Conservation (phyloP, 768 basidiomycete genomes). For the Filobasidium wieringae region DNA sequence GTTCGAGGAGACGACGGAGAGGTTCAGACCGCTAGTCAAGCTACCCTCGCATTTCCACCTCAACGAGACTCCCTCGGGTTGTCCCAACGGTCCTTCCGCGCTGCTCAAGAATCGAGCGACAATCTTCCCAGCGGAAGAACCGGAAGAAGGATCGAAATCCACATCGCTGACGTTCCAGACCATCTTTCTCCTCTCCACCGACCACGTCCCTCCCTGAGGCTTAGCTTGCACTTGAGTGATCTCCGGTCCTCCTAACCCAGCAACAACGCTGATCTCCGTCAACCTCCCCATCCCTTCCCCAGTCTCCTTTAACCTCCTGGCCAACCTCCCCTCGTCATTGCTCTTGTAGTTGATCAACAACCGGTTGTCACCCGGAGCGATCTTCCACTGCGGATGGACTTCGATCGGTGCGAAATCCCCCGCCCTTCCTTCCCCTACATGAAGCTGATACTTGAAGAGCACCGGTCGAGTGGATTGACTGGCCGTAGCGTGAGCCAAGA, state of each 20-base stretch:
- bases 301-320: slow-evolving; percentile 1
- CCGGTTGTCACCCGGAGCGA: slow-evolving; percentile 37
- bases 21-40: slow-evolving; percentile 32
- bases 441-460: slow-evolving; percentile 42
- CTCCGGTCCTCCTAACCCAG: slow-evolving; percentile 27
- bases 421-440: slow-evolving; percentile 27
- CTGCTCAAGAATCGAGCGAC: slow-evolving; percentile 36
- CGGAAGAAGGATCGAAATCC: background rate
- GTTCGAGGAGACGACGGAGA: slow-evolving; percentile 32
- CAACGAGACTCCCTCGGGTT: slow-evolving; percentile 31
- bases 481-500: slow-evolving; percentile 22
- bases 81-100: slow-evolving; percentile 14
- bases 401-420: slow-evolving; percentile 30
- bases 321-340: slow-evolving; percentile 18
- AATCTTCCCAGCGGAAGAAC: slow-evolving; percentile 31
- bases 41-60: slow-evolving; percentile 34
- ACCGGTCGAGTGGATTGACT: slow-evolving; percentile 16
- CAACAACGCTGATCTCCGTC: slow-evolving; percentile 30
- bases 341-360: slow-evolving; percentile 38
- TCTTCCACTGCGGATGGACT: slow-evolving; percentile 39
- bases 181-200: slow-evolving; percentile 29
- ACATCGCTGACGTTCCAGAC: slow-evolving; percentile 27
- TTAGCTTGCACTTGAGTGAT: slow-evolving; percentile 41
- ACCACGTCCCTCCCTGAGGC: slow-evolving; percentile 37
- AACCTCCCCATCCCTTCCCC: slow-evolving; percentile 6